Conservation (phyloP, 805 yeast genomes). For the Limtongozyma cylindracea region DNA sequence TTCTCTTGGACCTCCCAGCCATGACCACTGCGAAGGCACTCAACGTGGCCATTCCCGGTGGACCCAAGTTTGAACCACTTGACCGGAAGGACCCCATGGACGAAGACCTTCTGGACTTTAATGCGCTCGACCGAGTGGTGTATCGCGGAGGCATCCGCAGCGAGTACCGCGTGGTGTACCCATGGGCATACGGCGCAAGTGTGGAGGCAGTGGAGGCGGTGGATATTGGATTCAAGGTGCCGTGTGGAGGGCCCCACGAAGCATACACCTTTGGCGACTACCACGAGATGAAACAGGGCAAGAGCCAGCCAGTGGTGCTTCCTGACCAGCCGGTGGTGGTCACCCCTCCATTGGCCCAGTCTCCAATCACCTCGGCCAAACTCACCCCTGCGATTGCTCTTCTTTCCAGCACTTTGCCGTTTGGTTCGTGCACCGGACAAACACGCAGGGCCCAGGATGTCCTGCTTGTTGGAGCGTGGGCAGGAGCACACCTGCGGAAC, state of each 20-base stretch:
- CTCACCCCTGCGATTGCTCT: too few relatives aligned
- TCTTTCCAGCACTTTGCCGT: too few relatives aligned
- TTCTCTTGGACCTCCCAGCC: constrained; percentile 54
- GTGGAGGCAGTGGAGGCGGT: constrained; percentile 49
- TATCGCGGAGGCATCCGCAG: constrained; percentile 55
- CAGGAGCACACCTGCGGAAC: too few relatives aligned
- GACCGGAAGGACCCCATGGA: constrained; percentile 40
- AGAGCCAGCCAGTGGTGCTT: too few relatives aligned
- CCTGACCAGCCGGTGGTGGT: too few relatives aligned
- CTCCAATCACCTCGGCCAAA: too few relatives aligned
- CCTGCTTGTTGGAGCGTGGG: constrained; percentile 62
- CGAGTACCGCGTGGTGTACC: constrained; percentile 72
- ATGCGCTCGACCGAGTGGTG: constrained; percentile 68
- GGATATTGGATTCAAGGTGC: too few relatives aligned
- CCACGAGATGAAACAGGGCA: too few relatives aligned
- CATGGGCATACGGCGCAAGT: constrained; percentile 58
- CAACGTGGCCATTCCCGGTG: constrained; percentile 76
- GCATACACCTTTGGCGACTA: background rate
- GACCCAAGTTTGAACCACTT: constrained; percentile 85
- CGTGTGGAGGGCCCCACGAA: constrained; percentile 15
- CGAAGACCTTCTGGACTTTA: constrained; percentile 77
- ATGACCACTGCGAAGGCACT: constrained; percentile 82
- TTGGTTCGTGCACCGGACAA: too few relatives aligned
- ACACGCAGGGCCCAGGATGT: constrained; percentile 95
- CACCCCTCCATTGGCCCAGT: too few relatives aligned